phyloP scores from a whole-genome alignment of 106 monocot genomes.

The Dactylorhiza incarnata region DNA sequence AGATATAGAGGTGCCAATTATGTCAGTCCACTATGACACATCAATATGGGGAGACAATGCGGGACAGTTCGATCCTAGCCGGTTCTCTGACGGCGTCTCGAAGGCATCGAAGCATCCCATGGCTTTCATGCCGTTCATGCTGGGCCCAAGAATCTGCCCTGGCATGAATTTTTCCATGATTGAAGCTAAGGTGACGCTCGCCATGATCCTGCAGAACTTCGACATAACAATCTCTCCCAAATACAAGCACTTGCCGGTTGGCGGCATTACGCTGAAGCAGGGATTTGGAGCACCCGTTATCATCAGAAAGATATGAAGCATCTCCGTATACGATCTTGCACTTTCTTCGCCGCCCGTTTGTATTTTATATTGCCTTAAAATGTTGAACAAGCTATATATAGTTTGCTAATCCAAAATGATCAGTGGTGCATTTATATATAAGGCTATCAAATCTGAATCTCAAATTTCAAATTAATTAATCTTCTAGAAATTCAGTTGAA shows the following conservation, averaged over 20 bases:
- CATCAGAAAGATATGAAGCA: neutral
- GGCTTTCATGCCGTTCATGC: conserved; percentile 20
- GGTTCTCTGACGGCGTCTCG: conserved; percentile 14
- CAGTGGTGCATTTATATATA: no score
- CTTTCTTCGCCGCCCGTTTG: no score
- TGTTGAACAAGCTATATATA: no score
- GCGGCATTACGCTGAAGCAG: neutral
- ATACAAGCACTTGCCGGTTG: conserved; percentile 1
- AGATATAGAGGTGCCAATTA: conserved; percentile 10
- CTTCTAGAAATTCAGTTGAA: no score
- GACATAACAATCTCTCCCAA: conserved; percentile 6
- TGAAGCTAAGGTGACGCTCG: conserved; percentile 6
- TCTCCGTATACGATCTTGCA: no score
- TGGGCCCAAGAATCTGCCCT: conserved; percentile 2
- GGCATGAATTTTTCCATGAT: conserved; percentile 13
- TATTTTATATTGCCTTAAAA: no score
- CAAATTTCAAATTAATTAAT: no score
- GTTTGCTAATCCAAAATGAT: no score
- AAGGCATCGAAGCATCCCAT: conserved; percentile 15
- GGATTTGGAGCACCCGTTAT: neutral
- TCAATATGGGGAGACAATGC: conserved; percentile 15
- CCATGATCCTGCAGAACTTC: conserved; percentile 1
- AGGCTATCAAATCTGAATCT: no score
- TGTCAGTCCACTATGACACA: conserved; percentile 13
- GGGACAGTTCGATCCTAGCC: conserved; percentile 10